Conservation (phyloP, 1,284 basidiomycete genomes). For the Thelephora terrestris region DNA sequence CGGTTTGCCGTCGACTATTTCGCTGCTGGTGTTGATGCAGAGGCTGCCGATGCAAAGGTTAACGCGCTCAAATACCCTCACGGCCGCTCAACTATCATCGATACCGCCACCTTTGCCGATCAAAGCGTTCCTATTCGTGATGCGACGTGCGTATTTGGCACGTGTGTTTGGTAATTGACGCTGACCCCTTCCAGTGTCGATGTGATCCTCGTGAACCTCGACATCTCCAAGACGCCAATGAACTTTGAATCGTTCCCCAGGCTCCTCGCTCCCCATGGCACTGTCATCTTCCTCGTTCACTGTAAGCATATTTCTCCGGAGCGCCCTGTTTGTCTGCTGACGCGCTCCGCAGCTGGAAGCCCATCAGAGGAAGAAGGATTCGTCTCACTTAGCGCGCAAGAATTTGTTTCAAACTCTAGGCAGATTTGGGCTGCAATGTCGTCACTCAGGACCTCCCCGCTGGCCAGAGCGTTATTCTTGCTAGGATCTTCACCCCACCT, state of each 20-base stretch:
- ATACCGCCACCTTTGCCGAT: background rate
- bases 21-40: constrained; percentile 13
- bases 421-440: background rate
- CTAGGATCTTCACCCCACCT: constrained; percentile 3
- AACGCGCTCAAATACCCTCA: constrained; percentile 6
- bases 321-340: constrained; percentile 4
- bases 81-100: constrained; percentile 12
- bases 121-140: background rate
- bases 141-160: background rate
- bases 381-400: background rate
- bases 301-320: constrained; percentile 10
- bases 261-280: background rate
- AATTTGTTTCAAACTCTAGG: background rate
- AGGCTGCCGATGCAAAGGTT: constrained; percentile 17
- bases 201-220: background rate
- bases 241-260: background rate
- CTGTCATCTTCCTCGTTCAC: background rate
- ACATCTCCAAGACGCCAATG: background rate
- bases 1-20: constrained; percentile 18
- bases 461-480: background rate
- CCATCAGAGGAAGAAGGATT: background rate
- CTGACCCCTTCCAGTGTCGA: background rate
- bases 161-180: background rate
- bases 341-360: constrained; percentile 2
- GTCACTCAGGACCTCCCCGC: background rate